Evolutionary conservation across 208 protist species (phyloP).

Genomic region (Acanthamoeba rhysodes): DNA sequence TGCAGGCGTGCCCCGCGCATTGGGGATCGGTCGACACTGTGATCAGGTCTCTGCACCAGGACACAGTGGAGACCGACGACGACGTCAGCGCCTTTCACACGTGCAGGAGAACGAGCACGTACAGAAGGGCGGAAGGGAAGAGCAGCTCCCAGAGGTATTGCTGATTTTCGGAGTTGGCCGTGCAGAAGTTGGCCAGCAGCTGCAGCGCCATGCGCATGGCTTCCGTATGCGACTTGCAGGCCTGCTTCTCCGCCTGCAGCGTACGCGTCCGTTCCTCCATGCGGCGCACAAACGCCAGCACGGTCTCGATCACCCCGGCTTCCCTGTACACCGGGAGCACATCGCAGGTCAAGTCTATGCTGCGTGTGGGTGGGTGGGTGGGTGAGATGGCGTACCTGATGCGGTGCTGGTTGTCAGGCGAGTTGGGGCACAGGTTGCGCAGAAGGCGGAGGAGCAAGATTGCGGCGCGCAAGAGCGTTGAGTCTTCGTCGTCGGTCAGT

Average conservation of each 20-base stretch:
- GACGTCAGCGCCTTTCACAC: background rate
- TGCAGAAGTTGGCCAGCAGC: constrained; percentile 46
- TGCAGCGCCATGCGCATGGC: constrained; percentile 52
- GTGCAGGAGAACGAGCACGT: background rate
- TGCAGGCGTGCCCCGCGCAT: constrained; percentile 13
- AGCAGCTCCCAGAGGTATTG: constrained; percentile 35
- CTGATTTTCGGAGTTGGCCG: constrained; percentile 33
- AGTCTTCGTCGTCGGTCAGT: background rate
- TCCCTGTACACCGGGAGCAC: background rate
- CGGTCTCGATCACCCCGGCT: constrained; percentile 3
- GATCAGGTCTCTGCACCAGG: background rate
- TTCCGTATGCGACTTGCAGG: background rate
- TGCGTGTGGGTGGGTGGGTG: background rate
- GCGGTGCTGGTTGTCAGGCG: constrained; percentile 25
- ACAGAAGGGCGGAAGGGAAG: background rate
- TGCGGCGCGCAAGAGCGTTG: background rate
- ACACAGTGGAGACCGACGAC: background rate
- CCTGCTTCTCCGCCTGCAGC: background rate
- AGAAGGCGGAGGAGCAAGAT: background rate
- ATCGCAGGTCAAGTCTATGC: background rate
- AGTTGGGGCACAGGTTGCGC: constrained; percentile 48
- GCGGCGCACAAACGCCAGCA: background rate
- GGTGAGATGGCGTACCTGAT: constrained; percentile 1
- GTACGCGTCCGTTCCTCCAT: background rate
- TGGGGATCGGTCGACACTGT: constrained; percentile 5